Evolutionary conservation across 2,329 filamentous ascomycete genomes (phyloP).

Genomic region (Fusarium temperatum): DNA sequence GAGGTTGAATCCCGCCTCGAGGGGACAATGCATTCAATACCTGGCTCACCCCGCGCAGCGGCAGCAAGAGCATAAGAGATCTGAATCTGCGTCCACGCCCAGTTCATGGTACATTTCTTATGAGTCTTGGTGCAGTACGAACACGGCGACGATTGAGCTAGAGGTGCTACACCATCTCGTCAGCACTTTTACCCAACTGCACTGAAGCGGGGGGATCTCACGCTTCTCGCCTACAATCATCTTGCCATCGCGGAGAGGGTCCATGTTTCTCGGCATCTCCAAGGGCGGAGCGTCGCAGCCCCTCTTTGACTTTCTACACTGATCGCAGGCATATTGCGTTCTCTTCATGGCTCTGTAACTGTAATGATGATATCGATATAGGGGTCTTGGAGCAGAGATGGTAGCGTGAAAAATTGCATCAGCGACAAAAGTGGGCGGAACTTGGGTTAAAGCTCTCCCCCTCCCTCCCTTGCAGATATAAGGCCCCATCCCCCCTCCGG

Average conservation of each 20-base stretch:
- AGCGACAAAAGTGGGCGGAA: neutral
- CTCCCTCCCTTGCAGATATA: neutral
- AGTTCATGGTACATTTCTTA: conserved; percentile 43
- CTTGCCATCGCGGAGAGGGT: conserved; percentile 3
- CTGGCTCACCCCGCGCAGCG: neutral
- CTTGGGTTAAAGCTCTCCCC: neutral
- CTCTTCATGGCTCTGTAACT: conserved; percentile 5
- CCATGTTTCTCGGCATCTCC: conserved; percentile 1
- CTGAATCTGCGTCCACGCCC: conserved; percentile 35
- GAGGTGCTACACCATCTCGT: neutral
- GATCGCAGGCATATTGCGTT: conserved; percentile 22
- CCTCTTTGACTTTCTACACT: conserved; percentile 19
- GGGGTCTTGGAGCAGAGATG: too few relatives aligned
- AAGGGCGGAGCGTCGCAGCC: conserved; percentile 18
- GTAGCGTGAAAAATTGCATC: neutral
- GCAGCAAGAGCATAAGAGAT: conserved; percentile 9
- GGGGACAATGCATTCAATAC: conserved; percentile 10
- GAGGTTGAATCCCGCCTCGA: neutral
- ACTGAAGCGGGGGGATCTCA: neutral
- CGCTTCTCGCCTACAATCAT: conserved; percentile 24
- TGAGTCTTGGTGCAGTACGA: conserved; percentile 45
- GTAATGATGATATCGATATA: neutral
- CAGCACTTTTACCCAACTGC: neutral
- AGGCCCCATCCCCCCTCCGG: neutral
- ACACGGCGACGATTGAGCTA: conserved; percentile 29